Evolutionary conservation across 805 yeast genomes (phyloP), one percentile per base, ranked within the genome.

Genomic region (Yarrowia phangngaensis): DNA sequence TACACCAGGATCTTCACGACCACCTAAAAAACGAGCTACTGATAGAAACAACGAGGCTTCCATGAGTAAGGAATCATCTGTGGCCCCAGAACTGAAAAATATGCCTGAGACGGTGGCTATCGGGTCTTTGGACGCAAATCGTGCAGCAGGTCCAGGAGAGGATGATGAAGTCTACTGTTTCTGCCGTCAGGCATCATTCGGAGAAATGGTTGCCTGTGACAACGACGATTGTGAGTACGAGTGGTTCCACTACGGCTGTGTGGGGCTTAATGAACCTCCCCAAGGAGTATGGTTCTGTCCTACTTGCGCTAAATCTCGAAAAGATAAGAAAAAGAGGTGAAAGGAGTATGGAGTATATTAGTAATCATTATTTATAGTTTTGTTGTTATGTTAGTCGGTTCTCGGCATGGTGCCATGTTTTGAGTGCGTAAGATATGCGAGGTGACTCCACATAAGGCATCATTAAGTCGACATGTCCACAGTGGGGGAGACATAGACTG

Each of bases 221-320:
- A 84, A 87, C 54, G 83, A 82, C 17, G 80, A 82, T 57, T 92
- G 98, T 70, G 78, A 80, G 60, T 80, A 73, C 55, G 96, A 87
- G 63, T 90, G 97, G 97, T 90, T 90, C 68, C 98, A 92, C 65
- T 90, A 89, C 73, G 82, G 80, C 50, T 92, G 98, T 70, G 96
- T 90, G 31, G 95, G 95, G 1, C 70, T 90, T 52, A 80, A 79
- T 14, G 81, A 79, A 45, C 95, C 95, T 4, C 97, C 97, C 2
- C 79, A 80, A 59, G 95, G 92, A 14, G 82, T 84, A 38, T 90
- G 98, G 98, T 89, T 79, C 63, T 90, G 98, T 68, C 86, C 95
- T 0, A 83, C 81, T 47, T 89, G 97, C 70, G 65, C 68, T 14
- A 66, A 64, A 47, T 60, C 61, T 29, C 60, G 58, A 33, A 49